Conservation (phyloP, 2,329 filamentous ascomycete genomes). For the Microsporum audouinii region DNA sequence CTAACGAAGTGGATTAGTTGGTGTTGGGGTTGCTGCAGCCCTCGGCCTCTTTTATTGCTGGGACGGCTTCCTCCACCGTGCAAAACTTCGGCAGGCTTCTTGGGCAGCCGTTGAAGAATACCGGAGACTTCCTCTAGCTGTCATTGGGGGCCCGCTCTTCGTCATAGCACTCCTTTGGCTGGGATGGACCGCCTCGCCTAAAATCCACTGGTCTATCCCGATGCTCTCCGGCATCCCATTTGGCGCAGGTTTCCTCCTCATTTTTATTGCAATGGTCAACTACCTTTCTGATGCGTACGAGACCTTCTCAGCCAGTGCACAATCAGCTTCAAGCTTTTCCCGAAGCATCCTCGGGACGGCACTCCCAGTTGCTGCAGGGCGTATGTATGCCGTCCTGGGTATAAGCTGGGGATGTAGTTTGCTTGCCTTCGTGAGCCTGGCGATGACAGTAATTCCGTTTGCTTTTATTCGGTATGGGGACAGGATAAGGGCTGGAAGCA, state of each 20-base stretch:
- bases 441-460: constrained; percentile 32
- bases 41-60: constrained; percentile 54
- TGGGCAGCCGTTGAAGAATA: constrained; percentile 47
- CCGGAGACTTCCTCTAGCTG: constrained; percentile 59
- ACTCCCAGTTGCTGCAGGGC: constrained; percentile 43
- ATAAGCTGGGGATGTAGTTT: constrained; percentile 35
- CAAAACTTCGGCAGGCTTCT: constrained; percentile 37
- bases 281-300: constrained; percentile 58
- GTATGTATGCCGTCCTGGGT: constrained; percentile 34
- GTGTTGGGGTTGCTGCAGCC: constrained; percentile 49
- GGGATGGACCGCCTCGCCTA: constrained; percentile 24
- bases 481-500: constrained; percentile 30
- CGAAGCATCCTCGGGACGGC: constrained; percentile 45
- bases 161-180: constrained; percentile 30
- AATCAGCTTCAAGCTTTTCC: constrained; percentile 42
- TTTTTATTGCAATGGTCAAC: constrained; percentile 55
- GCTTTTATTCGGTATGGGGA: constrained; percentile 33
- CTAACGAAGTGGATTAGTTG: constrained; percentile 35
- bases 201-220: constrained; percentile 35
- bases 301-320: constrained; percentile 49
- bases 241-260: constrained; percentile 48
- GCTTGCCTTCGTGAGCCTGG: constrained; percentile 31
- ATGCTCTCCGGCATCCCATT: constrained; percentile 52
- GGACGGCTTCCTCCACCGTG: constrained; percentile 49
- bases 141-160: constrained; percentile 53